Base-by-base conservation (phyloP, 306 rosid genomes). In the Prosopis cineraria region DNA sequence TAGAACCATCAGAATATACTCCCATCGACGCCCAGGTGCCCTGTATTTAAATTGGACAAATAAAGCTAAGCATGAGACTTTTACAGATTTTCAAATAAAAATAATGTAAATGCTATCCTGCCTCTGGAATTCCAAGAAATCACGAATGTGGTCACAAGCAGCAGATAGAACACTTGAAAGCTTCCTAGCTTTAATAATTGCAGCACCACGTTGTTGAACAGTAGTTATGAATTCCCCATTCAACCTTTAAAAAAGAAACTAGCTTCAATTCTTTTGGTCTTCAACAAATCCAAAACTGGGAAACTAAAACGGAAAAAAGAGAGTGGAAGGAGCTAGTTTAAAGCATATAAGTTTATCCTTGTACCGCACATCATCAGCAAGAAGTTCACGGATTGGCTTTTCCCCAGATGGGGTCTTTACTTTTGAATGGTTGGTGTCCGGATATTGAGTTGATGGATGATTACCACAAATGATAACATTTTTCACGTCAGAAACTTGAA, bases 191-290 rank as follows among this genome's bases (percentile, higher is more conserved):
- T 96, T 96, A 60, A 96, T 93, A 44, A 96, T 93, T 71, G 99
- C 99, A 85, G 99, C 99, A 79, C 99, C 99, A 68, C 98, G 99
- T 80, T 96, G 99, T 93, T 96, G 99, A 81, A 96, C 99, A 40
- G 96, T 96, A 25, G 89, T 22, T 17, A 96, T 96, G 88, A 96
- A 96, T 50, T 88, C 99, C 65, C 94, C 93, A 45, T 90, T 91
- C 93, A 96, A 84, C 99, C 99, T 96, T 59, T 3, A 67, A 24
- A 14, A 74, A 9, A 48, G 39, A 53, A 82, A 63, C 19, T 44
- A 19, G 3, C 65, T 31, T 53, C 29, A 80, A 70, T 37, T 8
- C 39, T 40, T 72, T 60, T 47, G 27, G 19, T 9, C 39, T 41
- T 71, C 60, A 47, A 31, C 34, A 59, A 62, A 52, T 19, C 30